phyloP scores from a whole-genome alignment of 2,329 filamentous ascomycete species.

The Claviceps sp. region DNA sequence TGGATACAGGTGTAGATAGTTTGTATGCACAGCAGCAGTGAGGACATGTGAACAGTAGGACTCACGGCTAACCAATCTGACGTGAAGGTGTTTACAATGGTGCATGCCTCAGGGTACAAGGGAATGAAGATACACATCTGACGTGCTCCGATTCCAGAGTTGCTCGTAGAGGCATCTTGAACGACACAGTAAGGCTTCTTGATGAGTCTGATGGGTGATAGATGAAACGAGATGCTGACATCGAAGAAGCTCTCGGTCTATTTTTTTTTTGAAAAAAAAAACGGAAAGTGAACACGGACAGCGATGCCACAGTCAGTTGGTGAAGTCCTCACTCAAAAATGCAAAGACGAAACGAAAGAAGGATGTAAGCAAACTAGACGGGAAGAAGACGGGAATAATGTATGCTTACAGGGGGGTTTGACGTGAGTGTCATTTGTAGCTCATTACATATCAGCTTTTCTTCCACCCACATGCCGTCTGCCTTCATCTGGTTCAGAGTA shows the following conservation, averaged over 20 bases:
- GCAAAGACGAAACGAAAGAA: not conserved
- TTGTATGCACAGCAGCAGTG: not conserved
- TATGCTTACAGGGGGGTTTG: not conserved
- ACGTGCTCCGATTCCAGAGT: not conserved
- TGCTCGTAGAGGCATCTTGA: not conserved
- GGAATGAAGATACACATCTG: slow-evolving; percentile 3
- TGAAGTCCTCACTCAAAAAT: no score
- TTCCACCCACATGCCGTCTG: slow-evolving; percentile 1
- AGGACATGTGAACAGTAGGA: not conserved
- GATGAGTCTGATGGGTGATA: slow-evolving; percentile 5
- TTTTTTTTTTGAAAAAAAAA: not conserved
- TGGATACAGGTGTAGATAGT: slow-evolving; percentile 3
- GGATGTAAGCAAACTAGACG: not conserved
- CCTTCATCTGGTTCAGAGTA: not conserved
- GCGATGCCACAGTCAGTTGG: no score
- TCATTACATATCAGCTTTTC: slow-evolving; percentile 1
- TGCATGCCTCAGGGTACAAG: slow-evolving; percentile 3
- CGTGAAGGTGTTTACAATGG: not conserved
- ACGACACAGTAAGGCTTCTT: slow-evolving; percentile 3
- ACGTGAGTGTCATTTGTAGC: not conserved
- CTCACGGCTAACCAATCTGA: slow-evolving; percentile 1
- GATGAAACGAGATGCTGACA: slow-evolving; percentile 1
- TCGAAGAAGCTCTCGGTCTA: slow-evolving; percentile 1
- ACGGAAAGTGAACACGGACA: not conserved
- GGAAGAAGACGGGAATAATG: not conserved